These are phyloP conservation scores for Pyrenophora seminiperda DNA, from an alignment of 2,329 filamentous ascomycete species.

Conservation along the genomic window DNA sequence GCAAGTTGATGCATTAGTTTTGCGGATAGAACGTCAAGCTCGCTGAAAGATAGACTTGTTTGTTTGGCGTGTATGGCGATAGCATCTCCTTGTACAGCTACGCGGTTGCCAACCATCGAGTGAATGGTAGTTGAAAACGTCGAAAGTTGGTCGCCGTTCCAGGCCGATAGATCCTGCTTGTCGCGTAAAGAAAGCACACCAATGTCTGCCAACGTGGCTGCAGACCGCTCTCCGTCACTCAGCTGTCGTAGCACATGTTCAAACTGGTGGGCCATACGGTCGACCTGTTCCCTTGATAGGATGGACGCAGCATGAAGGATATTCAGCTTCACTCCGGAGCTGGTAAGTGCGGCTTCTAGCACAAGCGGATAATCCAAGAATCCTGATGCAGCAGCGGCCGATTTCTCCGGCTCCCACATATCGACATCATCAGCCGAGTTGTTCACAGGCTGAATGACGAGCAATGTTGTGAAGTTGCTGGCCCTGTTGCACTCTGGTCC, in stretches of 20 bases:
- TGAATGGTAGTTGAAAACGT: background rate
- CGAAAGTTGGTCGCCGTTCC: background rate
- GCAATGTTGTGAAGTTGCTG: conserved; percentile 35
- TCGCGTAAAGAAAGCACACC: background rate
- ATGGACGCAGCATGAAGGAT: background rate
- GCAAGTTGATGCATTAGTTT: background rate
- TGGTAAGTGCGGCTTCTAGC: background rate
- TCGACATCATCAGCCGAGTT: background rate
- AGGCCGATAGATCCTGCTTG: background rate
- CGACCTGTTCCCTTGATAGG: background rate
- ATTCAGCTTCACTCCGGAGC: background rate
- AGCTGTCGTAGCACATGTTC: background rate
- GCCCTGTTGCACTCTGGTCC: conserved; percentile 49
- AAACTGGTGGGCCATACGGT: background rate
- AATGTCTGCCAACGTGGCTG: background rate
- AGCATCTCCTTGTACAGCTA: background rate
- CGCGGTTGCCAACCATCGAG: background rate
- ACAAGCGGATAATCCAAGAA: background rate
- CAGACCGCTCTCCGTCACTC: background rate
- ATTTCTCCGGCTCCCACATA: background rate
- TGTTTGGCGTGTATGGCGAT: background rate
- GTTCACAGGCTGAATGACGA: background rate
- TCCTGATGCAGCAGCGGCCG: background rate
- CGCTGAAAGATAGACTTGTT: background rate
- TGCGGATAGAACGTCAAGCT: background rate